Percentiles rank a stretch among this genome's conserved stretches.
Conservation (phyloP, 495 filamentous ascomycete species). For the Hypomontagnella submonticulosa region DNA sequence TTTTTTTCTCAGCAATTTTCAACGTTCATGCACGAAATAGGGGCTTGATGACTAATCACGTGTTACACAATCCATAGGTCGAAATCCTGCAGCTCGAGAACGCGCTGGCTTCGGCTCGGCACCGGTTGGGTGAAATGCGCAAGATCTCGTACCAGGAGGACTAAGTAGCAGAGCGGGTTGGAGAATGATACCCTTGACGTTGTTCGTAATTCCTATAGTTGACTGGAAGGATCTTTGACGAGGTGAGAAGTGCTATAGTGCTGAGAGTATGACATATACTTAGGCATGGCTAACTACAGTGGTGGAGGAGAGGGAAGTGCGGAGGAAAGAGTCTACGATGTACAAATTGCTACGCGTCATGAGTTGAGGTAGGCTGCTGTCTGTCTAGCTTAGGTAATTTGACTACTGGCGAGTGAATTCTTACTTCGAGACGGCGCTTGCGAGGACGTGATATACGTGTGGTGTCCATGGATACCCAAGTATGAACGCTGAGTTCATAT, state of each 20-base stretch:
- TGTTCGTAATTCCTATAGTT: not conserved
- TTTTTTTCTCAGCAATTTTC: conserved; percentile 39
- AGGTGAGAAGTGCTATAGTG: not conserved
- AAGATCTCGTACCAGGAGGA: conserved; percentile 98
- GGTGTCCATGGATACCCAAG: too few species aligned
- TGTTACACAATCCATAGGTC: conserved; percentile 66
- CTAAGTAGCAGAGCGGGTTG: conserved; percentile 30
- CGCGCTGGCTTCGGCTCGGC: conserved; percentile 78
- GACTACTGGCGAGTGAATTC: conserved; percentile 8
- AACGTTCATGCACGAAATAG: not conserved
- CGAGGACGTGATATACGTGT: too few species aligned
- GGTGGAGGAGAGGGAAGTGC: not conserved
- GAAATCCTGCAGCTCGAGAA: conserved; percentile 98
- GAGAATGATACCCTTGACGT: conserved; percentile 18
- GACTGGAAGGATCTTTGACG: not conserved
- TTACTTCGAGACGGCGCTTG: conserved; percentile 2
- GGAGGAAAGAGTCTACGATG: not conserved
- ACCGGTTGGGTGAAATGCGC: conserved; percentile 94
- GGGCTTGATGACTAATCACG: conserved; percentile 25
- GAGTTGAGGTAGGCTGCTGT: not conserved
- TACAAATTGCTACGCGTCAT: conserved; percentile 24
- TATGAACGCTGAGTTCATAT: too few species aligned
- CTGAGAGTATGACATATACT: too few species aligned
- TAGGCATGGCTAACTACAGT: too few species aligned
- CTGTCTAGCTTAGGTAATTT: conserved; percentile 18